A percentile compares a stretch with the other conserved stretches of the same genome.
These are phyloP conservation scores for Gracilaria gracilis DNA, from an alignment of 23 red algal genomes.

Conservation along the genomic window DNA sequence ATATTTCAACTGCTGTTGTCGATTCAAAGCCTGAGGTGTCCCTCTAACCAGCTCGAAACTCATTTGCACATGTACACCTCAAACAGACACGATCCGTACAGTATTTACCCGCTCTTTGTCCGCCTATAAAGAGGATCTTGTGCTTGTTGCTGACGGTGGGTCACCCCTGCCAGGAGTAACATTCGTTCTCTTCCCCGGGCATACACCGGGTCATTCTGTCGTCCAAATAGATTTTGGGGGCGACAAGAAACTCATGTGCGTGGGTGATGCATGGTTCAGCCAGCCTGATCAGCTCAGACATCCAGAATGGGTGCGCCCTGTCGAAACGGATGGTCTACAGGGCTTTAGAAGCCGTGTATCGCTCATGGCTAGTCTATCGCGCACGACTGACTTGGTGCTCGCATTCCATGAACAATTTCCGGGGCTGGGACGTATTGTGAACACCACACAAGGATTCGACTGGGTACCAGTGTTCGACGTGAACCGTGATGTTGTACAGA, in stretches of 20 bases:
- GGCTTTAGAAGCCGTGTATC: conserved; percentile 1
- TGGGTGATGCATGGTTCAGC: conserved; percentile 38
- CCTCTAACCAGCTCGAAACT: background rate
- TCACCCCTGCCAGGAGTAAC: conserved; percentile 1
- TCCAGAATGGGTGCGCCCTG: conserved; percentile 41
- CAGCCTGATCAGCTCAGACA: conserved; percentile 38
- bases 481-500: background rate
- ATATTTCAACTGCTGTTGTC: background rate
- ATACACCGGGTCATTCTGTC: conserved; percentile 47
- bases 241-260: background rate
- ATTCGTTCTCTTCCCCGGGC: conserved; percentile 2
- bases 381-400: background rate
- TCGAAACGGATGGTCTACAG: conserved; percentile 25
- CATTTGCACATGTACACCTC: background rate
- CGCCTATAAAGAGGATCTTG: background rate
- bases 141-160: conserved; percentile 13
- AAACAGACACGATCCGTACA: background rate
- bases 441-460: conserved; percentile 6
- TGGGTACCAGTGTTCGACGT: background rate
- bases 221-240: conserved; percentile 4
- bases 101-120: conserved; percentile 9
- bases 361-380: conserved; percentile 2
- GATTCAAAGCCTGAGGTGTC: background rate
- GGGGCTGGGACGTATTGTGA: conserved; percentile 24
- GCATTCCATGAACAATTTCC: conserved; percentile 51